Evolutionary conservation across 352 stramenopile genomes (phyloP).

Genomic region (Pythium phragmiticola): DNA sequence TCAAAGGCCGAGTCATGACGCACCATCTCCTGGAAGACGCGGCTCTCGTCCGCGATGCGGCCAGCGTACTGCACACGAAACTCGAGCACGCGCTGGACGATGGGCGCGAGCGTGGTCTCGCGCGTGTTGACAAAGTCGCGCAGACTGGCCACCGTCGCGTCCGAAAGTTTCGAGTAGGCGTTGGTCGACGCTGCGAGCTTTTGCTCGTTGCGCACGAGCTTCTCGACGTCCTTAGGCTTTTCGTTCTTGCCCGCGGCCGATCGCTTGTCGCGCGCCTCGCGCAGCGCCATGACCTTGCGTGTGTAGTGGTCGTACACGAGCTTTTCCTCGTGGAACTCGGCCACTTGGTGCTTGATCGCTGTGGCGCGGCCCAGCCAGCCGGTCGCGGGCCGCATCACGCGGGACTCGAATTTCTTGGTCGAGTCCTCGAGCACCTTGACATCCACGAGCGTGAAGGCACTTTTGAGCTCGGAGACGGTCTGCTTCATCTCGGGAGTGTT

Average conservation of each 20-base stretch:
- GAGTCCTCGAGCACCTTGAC: slow-evolving; percentile 52
- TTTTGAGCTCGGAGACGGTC: slow-evolving; percentile 58
- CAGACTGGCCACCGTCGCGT: slow-evolving; percentile 56
- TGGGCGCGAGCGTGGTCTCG: slow-evolving; percentile 57
- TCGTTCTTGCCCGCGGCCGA: slow-evolving; percentile 45
- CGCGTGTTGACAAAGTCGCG: slow-evolving; percentile 59
- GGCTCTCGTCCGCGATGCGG: slow-evolving; percentile 50
- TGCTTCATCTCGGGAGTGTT: slow-evolving; percentile 61
- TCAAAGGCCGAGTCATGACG: slow-evolving; percentile 41
- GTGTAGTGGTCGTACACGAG: slow-evolving; percentile 79
- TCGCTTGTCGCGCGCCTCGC: slow-evolving; percentile 67
- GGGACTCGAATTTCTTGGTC: slow-evolving; percentile 52
- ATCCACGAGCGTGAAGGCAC: slow-evolving; percentile 58
- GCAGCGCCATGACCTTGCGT: slow-evolving; percentile 62
- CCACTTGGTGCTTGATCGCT: slow-evolving; percentile 45
- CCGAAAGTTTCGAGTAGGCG: slow-evolving; percentile 64
- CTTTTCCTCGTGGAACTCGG: slow-evolving; percentile 63
- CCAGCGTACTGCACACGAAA: slow-evolving; percentile 64
- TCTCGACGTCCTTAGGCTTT: slow-evolving; percentile 76
- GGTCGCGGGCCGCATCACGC: slow-evolving; percentile 51
- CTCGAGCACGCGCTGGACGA: slow-evolving; percentile 64
- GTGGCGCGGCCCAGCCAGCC: slow-evolving; percentile 56
- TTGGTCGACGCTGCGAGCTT: slow-evolving; percentile 67
- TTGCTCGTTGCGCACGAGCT: slow-evolving; percentile 81
- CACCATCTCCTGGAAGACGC: slow-evolving; percentile 50